These are phyloP conservation scores for Cylindrotheca closterium DNA, from an alignment of 108 stramenopile species.

Conservation along the genomic window DNA sequence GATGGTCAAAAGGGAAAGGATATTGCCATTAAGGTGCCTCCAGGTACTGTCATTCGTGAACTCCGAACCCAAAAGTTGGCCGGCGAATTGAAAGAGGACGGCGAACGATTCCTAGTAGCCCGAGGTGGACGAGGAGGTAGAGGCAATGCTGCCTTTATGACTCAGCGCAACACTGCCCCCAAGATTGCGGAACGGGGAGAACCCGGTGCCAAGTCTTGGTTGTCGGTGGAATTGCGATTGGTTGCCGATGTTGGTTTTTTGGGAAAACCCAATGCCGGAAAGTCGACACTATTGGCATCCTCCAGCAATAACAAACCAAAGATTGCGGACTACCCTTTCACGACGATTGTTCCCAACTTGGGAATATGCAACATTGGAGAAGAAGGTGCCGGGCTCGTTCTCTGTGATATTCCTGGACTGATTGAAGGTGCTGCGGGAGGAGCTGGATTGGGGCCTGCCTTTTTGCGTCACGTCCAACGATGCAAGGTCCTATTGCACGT, in stretches of 20 bases:
- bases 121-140: slow-evolving; percentile 92
- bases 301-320: slow-evolving; percentile 91
- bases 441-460: slow-evolving; percentile 86
- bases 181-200: slow-evolving; percentile 89
- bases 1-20: slow-evolving; percentile 78
- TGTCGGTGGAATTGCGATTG: slow-evolving; percentile 86
- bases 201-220: slow-evolving; percentile 87
- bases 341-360: slow-evolving; percentile 95
- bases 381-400: slow-evolving; percentile 79
- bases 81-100: slow-evolving; percentile 83
- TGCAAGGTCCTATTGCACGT: slow-evolving; percentile 93
- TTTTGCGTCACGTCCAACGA: slow-evolving; percentile 90
- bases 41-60: slow-evolving; percentile 93
- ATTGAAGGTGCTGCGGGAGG: slow-evolving; percentile 87
- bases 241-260: slow-evolving; percentile 98
- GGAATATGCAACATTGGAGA: slow-evolving; percentile 90
- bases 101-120: slow-evolving; percentile 85
- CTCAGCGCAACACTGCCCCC: slow-evolving; percentile 78
- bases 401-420: slow-evolving; percentile 94
- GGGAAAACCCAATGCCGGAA: slow-evolving; percentile 99
- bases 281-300: slow-evolving; percentile 89
- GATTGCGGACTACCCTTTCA: slow-evolving; percentile 98
- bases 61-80: slow-evolving; percentile 81
- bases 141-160: slow-evolving; percentile 95
- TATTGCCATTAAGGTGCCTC: slow-evolving; percentile 79